Conservation (phyloP, 345 rosid species). For the Luvunga scandens region DNA sequence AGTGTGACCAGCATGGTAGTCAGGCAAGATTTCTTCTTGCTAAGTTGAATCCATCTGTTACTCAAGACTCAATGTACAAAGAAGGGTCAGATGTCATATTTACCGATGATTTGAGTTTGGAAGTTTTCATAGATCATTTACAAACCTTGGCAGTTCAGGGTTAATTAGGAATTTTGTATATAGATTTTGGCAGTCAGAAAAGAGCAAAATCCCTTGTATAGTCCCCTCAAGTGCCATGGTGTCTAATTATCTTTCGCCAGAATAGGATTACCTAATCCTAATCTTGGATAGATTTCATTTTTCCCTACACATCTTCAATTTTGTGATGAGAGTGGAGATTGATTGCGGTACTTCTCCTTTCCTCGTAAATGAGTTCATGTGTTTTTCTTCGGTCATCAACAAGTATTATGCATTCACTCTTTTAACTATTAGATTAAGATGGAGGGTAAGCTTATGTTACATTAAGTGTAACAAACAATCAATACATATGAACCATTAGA, state of each 20-base stretch:
- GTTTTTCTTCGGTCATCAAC: neutral
- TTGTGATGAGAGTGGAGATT: neutral
- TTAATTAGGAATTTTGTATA: conserved; percentile 22
- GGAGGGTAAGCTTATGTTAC: no score
- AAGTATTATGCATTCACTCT: no score
- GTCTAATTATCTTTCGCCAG: neutral
- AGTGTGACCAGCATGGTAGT: conserved; percentile 92
- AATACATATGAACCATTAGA: no score
- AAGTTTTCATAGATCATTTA: conserved; percentile 79
- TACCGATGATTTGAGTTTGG: conserved; percentile 87
- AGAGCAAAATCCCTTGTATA: neutral
- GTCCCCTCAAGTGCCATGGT: neutral
- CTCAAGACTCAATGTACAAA: conserved; percentile 61
- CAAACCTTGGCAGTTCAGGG: conserved; percentile 77
- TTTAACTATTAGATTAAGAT: neutral
- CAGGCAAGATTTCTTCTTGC: conserved; percentile 98
- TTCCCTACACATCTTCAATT: neutral
- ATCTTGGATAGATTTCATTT: neutral
- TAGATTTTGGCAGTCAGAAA: neutral
- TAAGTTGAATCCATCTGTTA: conserved; percentile 89
- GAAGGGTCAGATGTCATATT: conserved; percentile 71
- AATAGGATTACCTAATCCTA: neutral
- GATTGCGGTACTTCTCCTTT: neutral
- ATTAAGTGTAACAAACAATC: no score
- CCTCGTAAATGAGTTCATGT: neutral